Percentiles rank a stretch among this genome's conserved stretches.
Evolutionary conservation across 495 filamentous ascomycete species (phyloP).

Genomic region (Tuber magnatum): DNA sequence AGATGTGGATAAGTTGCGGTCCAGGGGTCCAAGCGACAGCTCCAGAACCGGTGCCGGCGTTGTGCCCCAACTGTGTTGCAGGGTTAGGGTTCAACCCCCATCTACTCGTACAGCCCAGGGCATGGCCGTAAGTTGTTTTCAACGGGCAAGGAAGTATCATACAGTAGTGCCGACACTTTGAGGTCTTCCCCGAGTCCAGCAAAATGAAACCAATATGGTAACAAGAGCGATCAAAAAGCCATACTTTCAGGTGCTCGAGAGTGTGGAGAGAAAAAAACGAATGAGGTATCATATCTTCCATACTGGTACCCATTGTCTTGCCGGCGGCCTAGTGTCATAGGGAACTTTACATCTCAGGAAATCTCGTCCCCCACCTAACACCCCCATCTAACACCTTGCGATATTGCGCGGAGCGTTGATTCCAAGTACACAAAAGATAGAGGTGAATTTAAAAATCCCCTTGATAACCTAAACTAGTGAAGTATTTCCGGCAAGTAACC

Average conservation of each 20-base stretch:
- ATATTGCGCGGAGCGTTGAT: too few species aligned
- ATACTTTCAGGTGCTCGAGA: background rate
- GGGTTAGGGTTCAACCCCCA: conserved; percentile 1
- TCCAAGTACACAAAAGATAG: too few species aligned
- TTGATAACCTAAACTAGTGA: too few species aligned
- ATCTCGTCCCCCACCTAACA: too few species aligned
- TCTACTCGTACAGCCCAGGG: too few species aligned
- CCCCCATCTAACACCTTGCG: too few species aligned
- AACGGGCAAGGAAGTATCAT: background rate
- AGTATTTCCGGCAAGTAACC: too few species aligned
- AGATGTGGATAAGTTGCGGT: background rate
- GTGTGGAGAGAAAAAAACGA: background rate
- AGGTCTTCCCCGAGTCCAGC: too few species aligned
- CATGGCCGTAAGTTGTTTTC: background rate
- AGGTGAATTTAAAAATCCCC: too few species aligned
- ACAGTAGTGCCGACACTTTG: background rate
- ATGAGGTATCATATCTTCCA: background rate
- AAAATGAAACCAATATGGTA: background rate
- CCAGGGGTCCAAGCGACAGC: background rate
- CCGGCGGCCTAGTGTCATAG: too few species aligned
- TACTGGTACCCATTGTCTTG: background rate
- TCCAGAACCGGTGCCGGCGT: background rate
- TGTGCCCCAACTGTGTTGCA: background rate
- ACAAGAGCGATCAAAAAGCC: background rate
- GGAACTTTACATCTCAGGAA: background rate